Evolutionary conservation across 495 filamentous ascomycete genomes (phyloP).

Genomic region (Tuber microsphaerosporum): DNA sequence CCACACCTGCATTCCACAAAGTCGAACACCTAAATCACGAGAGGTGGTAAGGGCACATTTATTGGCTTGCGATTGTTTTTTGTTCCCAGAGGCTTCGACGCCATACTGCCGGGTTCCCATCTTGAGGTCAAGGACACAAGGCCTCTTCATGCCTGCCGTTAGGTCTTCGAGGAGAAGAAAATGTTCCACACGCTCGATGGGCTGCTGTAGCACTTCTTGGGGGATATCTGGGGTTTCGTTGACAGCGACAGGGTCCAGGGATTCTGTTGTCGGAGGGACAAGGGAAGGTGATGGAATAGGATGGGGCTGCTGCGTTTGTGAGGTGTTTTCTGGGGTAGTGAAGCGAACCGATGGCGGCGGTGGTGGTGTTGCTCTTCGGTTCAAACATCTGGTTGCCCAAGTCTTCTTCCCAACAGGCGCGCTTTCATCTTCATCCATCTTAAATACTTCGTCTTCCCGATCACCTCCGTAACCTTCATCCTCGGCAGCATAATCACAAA

Average conservation of each 20-base stretch:
- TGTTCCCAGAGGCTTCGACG: constrained; percentile 84
- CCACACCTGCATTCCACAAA: constrained; percentile 96
- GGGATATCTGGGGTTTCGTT: constrained; percentile 66
- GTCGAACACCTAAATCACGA: constrained; percentile 77
- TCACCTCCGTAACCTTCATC: constrained; percentile 78
- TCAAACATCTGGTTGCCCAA: constrained; percentile 40
- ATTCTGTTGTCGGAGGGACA: constrained; percentile 2
- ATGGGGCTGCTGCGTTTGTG: constrained; percentile 18
- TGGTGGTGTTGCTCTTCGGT: constrained; percentile 23
- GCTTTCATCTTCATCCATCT: constrained; percentile 53
- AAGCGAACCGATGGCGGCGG: not conserved
- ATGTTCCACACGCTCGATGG: constrained; percentile 71
- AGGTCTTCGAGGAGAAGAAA: constrained; percentile 95
- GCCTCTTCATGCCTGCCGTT: constrained; percentile 90
- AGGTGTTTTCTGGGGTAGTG: constrained; percentile 20
- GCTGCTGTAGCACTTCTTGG: constrained; percentile 42
- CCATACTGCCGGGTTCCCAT: constrained; percentile 99
- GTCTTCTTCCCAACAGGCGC: constrained; percentile 29
- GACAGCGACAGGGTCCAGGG: constrained; percentile 48
- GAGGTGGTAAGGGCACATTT: constrained; percentile 93
- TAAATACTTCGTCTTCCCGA: constrained; percentile 64
- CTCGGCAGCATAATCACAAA: constrained; percentile 38
- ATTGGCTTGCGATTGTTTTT: constrained; percentile 80
- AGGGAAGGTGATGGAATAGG: not conserved
- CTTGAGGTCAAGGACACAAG: constrained; percentile 94